These are phyloP conservation scores for Paragyromitra xinjiangensis DNA, from an alignment of 495 filamentous ascomycete genomes.

Conservation along the genomic window DNA sequence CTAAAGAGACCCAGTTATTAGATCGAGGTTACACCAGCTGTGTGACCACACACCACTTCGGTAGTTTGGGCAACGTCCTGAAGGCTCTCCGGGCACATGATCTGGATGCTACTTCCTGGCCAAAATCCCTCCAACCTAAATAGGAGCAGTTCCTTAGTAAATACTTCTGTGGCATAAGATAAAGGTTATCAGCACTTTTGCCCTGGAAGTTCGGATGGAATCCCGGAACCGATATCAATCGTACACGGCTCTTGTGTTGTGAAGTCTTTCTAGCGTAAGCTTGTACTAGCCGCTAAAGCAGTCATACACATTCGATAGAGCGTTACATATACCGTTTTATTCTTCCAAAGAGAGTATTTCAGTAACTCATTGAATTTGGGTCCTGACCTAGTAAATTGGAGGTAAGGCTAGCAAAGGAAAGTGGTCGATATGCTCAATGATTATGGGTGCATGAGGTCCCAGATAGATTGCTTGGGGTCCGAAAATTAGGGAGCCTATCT, in stretches of 20 bases:
- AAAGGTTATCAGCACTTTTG: background rate
- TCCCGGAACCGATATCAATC: background rate
- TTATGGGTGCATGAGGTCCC: no score
- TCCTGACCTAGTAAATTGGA: no score
- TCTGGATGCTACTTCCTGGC: background rate
- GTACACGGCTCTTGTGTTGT: background rate
- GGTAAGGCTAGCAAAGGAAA: no score
- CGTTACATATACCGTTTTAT: background rate
- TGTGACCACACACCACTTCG: background rate
- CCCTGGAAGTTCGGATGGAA: background rate
- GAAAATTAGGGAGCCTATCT: no score
- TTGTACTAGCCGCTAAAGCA: background rate
- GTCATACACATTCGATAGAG: background rate
- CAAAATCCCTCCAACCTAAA: background rate
- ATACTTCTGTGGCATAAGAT: background rate
- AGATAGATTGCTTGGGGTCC: no score
- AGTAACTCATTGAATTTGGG: no score
- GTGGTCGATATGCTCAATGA: no score
- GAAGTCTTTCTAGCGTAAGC: background rate
- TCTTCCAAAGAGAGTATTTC: no score
- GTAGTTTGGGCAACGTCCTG: slow-evolving; percentile 1
- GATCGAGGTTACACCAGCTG: slow-evolving; percentile 10
- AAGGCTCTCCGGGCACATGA: background rate
- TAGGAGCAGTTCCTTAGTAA: background rate
- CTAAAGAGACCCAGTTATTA: background rate